Conservation (phyloP, 371 early-diverging fungal genomes). For the Syncephalis fuscata region DNA sequence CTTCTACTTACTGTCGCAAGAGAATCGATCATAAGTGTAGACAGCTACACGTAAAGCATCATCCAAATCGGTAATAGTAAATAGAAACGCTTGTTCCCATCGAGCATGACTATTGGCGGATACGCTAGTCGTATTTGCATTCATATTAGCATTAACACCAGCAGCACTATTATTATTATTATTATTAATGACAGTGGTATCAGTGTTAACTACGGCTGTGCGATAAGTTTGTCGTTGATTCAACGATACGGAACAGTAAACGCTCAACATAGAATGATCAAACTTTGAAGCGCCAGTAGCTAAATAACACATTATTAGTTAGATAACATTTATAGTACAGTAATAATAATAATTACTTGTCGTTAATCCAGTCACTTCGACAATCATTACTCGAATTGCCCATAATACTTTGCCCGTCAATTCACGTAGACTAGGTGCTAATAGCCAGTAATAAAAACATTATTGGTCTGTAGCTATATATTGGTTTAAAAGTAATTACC, state of each 20-base stretch:
- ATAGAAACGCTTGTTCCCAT: constrained; percentile 2
- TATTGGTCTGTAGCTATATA: background rate
- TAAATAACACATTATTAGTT: no score
- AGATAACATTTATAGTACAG: no score
- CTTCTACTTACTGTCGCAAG: background rate
- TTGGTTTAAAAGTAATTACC: background rate
- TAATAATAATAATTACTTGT: no score
- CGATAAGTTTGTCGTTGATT: constrained; percentile 1
- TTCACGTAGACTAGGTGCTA: background rate
- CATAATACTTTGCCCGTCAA: background rate
- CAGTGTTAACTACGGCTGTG: constrained; percentile 2
- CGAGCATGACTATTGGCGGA: background rate
- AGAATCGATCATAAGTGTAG: constrained; percentile 5
- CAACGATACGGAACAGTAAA: constrained; percentile 4
- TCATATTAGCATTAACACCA: background rate
- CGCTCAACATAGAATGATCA: background rate
- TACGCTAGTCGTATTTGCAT: background rate
- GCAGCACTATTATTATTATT: background rate
- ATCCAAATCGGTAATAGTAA: constrained; percentile 6
- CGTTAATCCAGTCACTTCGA: constrained; percentile 2
- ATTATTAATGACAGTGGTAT: background rate
- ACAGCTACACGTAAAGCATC: constrained; percentile 5
- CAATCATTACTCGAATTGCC: background rate
- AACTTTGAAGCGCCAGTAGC: no score
- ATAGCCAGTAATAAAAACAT: background rate